A percentile compares a stretch with the other conserved stretches of the same genome.
Conservation (phyloP, 2,329 filamentous ascomycete genomes). For the Microsporum audouinii region DNA sequence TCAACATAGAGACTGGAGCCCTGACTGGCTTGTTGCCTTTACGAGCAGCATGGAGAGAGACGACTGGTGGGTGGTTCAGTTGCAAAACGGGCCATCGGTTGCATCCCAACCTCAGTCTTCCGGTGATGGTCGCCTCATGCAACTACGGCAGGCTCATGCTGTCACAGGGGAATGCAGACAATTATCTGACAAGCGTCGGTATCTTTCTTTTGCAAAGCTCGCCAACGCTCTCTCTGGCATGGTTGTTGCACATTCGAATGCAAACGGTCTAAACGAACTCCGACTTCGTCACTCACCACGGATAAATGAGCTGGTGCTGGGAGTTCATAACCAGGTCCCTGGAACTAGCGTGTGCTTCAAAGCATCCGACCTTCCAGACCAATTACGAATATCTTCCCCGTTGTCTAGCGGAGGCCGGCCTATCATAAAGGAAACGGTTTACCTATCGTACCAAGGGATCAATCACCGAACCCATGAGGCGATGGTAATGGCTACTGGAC, state of each 20-base stretch:
- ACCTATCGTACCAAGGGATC: conserved; percentile 30
- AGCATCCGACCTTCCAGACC: conserved; percentile 21
- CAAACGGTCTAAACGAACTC: conserved; percentile 6
- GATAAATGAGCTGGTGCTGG: conserved; percentile 5
- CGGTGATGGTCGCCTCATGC: conserved; percentile 8
- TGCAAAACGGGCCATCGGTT: conserved; percentile 12
- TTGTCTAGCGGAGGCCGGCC: conserved; percentile 18
- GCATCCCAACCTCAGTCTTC: background rate
- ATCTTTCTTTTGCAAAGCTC: conserved; percentile 26
- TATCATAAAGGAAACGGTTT: conserved; percentile 26
- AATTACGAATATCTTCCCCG: conserved; percentile 23
- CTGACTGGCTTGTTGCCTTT: conserved; percentile 60
- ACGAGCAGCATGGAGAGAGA: conserved; percentile 62
- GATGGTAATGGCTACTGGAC: conserved; percentile 29
- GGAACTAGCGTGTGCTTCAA: conserved; percentile 28
- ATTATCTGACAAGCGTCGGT: conserved; percentile 15
- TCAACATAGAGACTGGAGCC: conserved; percentile 54
- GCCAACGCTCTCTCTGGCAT: conserved; percentile 20
- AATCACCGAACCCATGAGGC: conserved; percentile 24
- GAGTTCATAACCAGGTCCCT: conserved; percentile 17
- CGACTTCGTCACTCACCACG: conserved; percentile 15
- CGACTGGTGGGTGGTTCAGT: conserved; percentile 60
- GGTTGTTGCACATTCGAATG: conserved; percentile 7
- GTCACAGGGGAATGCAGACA: conserved; percentile 22
- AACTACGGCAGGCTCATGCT: conserved; percentile 20